Evolutionary conservation across 305 asterid species (phyloP).

Genomic region (Fraxinus sp.): DNA sequence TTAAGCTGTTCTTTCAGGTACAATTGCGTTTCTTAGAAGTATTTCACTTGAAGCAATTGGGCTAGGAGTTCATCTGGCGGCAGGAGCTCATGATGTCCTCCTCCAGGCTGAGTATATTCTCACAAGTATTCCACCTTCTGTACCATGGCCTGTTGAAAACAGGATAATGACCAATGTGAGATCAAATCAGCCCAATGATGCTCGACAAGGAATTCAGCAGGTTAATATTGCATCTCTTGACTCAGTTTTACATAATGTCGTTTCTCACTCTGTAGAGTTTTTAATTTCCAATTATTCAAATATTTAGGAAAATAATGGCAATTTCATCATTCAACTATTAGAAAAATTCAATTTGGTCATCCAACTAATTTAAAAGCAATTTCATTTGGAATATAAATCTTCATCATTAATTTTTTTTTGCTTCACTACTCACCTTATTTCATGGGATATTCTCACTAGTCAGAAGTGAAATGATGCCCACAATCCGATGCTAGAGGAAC

Average conservation of each 20-base stretch:
- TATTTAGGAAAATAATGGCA: constrained; percentile 1
- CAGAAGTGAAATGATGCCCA: background rate
- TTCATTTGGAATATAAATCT: constrained; percentile 10
- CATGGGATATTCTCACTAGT: background rate
- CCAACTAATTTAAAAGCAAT: background rate
- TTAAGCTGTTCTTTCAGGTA: constrained; percentile 51
- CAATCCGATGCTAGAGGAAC: background rate
- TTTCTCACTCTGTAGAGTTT: constrained; percentile 8
- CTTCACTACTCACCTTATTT: background rate
- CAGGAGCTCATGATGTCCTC: constrained; percentile 89
- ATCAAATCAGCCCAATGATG: constrained; percentile 92
- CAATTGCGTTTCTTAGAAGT: constrained; percentile 87
- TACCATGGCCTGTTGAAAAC: constrained; percentile 67
- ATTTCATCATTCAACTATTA: background rate
- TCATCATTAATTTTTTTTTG: constrained; percentile 1
- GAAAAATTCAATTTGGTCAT: background rate
- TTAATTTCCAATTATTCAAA: background rate
- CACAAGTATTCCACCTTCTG: constrained; percentile 83
- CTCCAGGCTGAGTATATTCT: constrained; percentile 89
- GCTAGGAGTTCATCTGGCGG: constrained; percentile 95
- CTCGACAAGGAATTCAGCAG: constrained; percentile 95
- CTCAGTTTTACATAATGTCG: background rate
- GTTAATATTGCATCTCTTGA: constrained; percentile 33
- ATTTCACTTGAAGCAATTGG: constrained; percentile 95
- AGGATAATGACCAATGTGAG: constrained; percentile 52